phyloP scores from a whole-genome alignment of 495 filamentous ascomycete species.

The Xylaria palmicola region DNA sequence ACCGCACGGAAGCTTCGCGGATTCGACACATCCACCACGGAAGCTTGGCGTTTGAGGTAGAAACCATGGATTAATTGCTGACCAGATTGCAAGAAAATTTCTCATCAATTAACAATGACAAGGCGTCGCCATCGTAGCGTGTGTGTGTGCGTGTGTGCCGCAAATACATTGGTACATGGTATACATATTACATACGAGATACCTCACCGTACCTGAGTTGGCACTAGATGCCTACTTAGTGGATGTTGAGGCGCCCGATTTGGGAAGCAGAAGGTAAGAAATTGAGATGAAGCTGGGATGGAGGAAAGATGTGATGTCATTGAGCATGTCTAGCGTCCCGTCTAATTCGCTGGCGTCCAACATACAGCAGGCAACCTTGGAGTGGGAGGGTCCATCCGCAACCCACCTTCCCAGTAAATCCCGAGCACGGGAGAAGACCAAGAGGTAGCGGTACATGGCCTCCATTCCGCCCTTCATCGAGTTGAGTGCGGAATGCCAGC shows the following conservation, averaged over 20 bases:
- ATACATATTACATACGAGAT: too few relatives aligned
- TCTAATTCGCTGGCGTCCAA: constrained; percentile 4
- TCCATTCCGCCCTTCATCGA: not conserved
- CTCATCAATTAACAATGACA: constrained; percentile 7
- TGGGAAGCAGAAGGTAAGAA: not conserved
- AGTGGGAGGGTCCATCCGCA: constrained; percentile 11
- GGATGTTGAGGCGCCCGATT: not conserved
- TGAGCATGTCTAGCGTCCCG: not conserved
- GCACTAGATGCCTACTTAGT: not conserved
- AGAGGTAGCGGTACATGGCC: constrained; percentile 1
- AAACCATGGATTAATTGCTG: not conserved
- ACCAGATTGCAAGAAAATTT: not conserved
- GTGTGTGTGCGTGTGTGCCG: too few relatives aligned
- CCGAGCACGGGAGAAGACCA: not conserved
- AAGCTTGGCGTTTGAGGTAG: constrained; percentile 3
- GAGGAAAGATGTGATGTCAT: constrained; percentile 8
- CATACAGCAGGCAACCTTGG: not conserved
- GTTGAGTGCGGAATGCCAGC: constrained; percentile 2
- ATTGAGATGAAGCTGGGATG: not conserved
- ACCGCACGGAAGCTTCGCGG: too few relatives aligned
- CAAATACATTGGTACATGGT: too few relatives aligned
- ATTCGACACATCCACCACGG: not conserved
- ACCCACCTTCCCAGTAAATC: constrained; percentile 1
- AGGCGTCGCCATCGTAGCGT: not conserved
- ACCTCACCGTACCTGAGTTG: too few relatives aligned